phyloP scores from a whole-genome alignment of 192 early-diverging fungal genomes.

The Coemansia sp. region DNA sequence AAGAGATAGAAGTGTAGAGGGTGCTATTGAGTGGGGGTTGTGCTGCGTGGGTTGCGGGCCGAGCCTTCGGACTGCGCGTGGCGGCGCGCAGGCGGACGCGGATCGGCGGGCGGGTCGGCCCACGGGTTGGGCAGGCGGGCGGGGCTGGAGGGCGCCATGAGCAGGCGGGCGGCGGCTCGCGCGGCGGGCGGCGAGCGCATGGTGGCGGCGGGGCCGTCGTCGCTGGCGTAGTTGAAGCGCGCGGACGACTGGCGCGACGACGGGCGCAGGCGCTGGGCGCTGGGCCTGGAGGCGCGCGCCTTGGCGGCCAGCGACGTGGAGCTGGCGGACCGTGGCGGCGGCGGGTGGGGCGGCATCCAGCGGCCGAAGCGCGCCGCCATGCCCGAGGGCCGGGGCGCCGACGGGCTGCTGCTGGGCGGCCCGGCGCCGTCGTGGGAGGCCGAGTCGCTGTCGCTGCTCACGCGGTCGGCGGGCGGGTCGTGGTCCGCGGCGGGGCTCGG shows the following conservation, averaged over 20 bases:
- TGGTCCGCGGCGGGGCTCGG: too few relatives aligned
- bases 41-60: conserved; percentile 2
- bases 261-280: conserved; percentile 28
- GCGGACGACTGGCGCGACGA: conserved; percentile 40
- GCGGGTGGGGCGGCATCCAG: conserved; percentile 21
- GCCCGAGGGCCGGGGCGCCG: conserved; percentile 16
- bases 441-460: too few relatives aligned
- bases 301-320: conserved; percentile 1
- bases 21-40: too few relatives aligned
- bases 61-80: conserved; percentile 42
- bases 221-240: conserved; percentile 26
- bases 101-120: conserved; percentile 9
- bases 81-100: conserved; percentile 15
- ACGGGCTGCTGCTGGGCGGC: background rate
- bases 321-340: background rate
- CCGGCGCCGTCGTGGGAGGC: too few relatives aligned
- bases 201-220: conserved; percentile 10
- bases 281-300: conserved; percentile 11
- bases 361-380: conserved; percentile 37
- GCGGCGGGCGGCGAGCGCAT: background rate
- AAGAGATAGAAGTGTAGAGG: too few relatives aligned
- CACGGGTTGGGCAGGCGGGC: conserved; percentile 33
- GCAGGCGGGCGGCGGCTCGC: background rate
- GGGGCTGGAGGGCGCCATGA: conserved; percentile 44
- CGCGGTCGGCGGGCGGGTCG: too few relatives aligned